Percentiles rank a stretch among this genome's conserved stretches.
phyloP scores from a whole-genome alignment of 2,329 filamentous ascomycete species.

The Nigrospora oryzae region DNA sequence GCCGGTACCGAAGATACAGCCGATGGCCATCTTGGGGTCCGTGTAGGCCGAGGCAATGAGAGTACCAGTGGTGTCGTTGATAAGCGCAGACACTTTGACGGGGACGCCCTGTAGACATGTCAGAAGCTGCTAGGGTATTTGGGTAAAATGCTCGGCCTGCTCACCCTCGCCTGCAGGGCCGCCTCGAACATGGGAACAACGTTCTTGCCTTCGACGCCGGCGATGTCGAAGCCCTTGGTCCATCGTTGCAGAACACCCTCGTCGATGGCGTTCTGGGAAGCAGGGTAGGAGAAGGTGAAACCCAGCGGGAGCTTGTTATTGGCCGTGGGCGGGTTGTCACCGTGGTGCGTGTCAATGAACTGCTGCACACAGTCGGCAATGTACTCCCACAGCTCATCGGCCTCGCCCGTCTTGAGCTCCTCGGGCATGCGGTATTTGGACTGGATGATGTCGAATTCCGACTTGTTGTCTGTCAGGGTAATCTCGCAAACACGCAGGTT shows the following conservation, averaged over 20 bases:
- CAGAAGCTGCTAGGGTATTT: slow-evolving; percentile 1
- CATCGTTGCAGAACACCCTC: slow-evolving; percentile 88
- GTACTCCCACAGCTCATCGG: slow-evolving; percentile 89
- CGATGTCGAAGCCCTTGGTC: slow-evolving; percentile 97
- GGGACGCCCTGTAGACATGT: slow-evolving; percentile 60
- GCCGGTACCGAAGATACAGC: slow-evolving; percentile 96
- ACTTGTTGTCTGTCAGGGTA: slow-evolving; percentile 76
- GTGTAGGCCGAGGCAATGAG: slow-evolving; percentile 95
- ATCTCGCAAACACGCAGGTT: slow-evolving; percentile 94
- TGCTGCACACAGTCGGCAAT: slow-evolving; percentile 87
- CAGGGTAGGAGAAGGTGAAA: slow-evolving; percentile 95
- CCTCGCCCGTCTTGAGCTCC: slow-evolving; percentile 76
- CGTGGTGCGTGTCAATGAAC: slow-evolving; percentile 81
- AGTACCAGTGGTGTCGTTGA: slow-evolving; percentile 97
- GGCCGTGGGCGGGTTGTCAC: slow-evolving; percentile 46
- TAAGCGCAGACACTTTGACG: slow-evolving; percentile 85
- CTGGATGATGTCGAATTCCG: slow-evolving; percentile 89
- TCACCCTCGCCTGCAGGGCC: slow-evolving; percentile 61
- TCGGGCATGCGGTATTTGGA: slow-evolving; percentile 94
- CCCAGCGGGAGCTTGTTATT: slow-evolving; percentile 64
- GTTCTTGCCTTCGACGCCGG: slow-evolving; percentile 82
- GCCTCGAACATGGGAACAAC: slow-evolving; percentile 83
- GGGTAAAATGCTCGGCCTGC: slow-evolving; percentile 5
- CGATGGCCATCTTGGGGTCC: slow-evolving; percentile 86
- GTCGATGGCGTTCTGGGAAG: slow-evolving; percentile 87